A percentile compares a stretch with the other conserved stretches of the same genome.
phyloP scores from a whole-genome alignment of 192 early-diverging fungal species.

The Gonapodya sp. region DNA sequence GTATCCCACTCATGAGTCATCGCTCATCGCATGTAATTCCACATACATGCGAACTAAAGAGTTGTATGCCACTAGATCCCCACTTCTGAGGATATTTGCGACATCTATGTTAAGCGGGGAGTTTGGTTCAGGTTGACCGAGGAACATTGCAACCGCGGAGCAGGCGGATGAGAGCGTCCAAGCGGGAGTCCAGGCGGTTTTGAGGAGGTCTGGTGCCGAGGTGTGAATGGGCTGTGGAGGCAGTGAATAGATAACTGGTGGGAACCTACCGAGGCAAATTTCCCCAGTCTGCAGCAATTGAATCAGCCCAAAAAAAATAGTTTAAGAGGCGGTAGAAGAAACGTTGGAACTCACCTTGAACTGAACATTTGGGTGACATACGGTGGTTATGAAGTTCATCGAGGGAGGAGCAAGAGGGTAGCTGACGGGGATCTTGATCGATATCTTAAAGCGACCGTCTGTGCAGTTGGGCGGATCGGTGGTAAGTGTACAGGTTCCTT shows the following conservation, averaged over 20 bases:
- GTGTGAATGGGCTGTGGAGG: not conserved
- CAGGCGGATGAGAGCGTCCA: slow-evolving; percentile 86
- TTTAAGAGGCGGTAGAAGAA: not conserved
- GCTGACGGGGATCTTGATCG: slow-evolving; percentile 53
- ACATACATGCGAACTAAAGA: slow-evolving; percentile 83
- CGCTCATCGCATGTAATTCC: slow-evolving; percentile 43
- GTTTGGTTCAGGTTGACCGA: slow-evolving; percentile 26
- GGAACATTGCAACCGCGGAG: slow-evolving; percentile 69
- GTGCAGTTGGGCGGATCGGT: slow-evolving; percentile 15
- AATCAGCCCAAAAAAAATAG: not conserved
- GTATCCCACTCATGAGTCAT: no score
- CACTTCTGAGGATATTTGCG: slow-evolving; percentile 81
- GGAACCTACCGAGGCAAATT: slow-evolving; percentile 62
- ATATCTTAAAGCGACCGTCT: slow-evolving; percentile 61
- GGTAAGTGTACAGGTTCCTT: not conserved
- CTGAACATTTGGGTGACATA: slow-evolving; percentile 91
- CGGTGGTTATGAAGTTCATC: slow-evolving; percentile 60
- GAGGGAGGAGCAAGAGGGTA: slow-evolving; percentile 75
- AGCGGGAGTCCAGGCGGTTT: slow-evolving; percentile 87
- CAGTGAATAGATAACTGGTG: not conserved
- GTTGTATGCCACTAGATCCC: slow-evolving; percentile 77
- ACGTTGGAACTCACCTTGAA: slow-evolving; percentile 56
- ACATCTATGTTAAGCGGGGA: slow-evolving; percentile 6
- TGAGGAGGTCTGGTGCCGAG: slow-evolving; percentile 71
- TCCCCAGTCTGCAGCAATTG: slow-evolving; percentile 65